These are phyloP conservation scores for Sechiopsis laciniata DNA, from an alignment of 306 rosid species.

Conservation along the genomic window DNA sequence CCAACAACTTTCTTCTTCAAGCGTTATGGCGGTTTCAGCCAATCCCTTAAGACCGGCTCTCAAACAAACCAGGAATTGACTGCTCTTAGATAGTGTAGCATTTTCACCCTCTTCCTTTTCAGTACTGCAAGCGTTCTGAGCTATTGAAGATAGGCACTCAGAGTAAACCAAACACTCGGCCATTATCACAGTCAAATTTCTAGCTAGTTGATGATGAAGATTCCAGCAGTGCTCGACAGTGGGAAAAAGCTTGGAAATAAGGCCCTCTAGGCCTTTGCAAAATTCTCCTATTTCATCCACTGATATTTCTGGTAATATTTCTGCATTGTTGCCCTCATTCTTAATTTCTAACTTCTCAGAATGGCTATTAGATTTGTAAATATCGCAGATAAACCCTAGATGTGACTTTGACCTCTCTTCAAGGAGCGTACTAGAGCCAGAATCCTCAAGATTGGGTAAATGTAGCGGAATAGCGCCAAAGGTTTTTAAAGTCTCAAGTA, in stretches of 20 bases:
- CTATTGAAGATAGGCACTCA: constrained; percentile 52
- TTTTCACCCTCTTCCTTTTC: constrained; percentile 49
- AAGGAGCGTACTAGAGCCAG: constrained; percentile 27
- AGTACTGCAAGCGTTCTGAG: constrained; percentile 32
- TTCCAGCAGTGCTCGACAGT: constrained; percentile 70
- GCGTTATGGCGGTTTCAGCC: constrained; percentile 46
- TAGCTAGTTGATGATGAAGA: constrained; percentile 74
- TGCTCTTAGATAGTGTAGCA: constrained; percentile 38
- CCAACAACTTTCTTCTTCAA: constrained; percentile 80
- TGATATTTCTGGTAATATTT: constrained; percentile 29
- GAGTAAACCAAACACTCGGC: constrained; percentile 64
- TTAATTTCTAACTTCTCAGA: constrained; percentile 35
- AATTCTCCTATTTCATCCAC: constrained; percentile 58
- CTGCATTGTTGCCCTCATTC: constrained; percentile 28
- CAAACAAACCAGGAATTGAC: constrained; percentile 45
- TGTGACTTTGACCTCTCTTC: constrained; percentile 39
- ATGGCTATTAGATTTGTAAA: constrained; percentile 34
- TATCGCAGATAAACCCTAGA: constrained; percentile 55
- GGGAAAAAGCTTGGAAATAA: constrained; percentile 54
- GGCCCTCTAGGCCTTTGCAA: constrained; percentile 51
- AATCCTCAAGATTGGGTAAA: constrained; percentile 30
- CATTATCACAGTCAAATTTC: constrained; percentile 48
- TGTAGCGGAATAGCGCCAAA: constrained; percentile 54
- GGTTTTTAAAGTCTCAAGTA: constrained; percentile 44
- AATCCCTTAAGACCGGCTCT: constrained; percentile 58